Conservation (phyloP, 2,329 filamentous ascomycete genomes). For the Dactylellina haptotyla region DNA sequence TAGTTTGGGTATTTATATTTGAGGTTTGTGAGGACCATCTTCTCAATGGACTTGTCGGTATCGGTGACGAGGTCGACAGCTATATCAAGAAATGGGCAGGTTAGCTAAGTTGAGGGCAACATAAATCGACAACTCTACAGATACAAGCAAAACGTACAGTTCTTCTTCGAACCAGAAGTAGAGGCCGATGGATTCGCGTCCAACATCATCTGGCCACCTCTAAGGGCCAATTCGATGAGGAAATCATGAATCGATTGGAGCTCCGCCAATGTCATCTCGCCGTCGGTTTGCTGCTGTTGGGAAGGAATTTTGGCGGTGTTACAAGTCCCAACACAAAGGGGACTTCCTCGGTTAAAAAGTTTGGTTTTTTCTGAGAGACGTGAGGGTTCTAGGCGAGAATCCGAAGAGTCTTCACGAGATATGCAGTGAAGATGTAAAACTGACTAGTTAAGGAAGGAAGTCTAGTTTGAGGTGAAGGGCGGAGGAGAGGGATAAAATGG, state of each 20-base stretch:
- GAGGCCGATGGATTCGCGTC: conserved; percentile 63
- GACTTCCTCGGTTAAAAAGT: conserved; percentile 41
- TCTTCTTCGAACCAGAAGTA: conserved; percentile 72
- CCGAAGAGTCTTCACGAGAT: too few relatives aligned
- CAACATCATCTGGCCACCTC: conserved; percentile 65
- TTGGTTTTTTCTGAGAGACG: not conserved
- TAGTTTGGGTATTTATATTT: conserved; percentile 68
- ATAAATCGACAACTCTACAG: not conserved
- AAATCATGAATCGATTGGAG: conserved; percentile 67
- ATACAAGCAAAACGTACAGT: conserved; percentile 64
- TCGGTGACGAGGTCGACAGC: conserved; percentile 76
- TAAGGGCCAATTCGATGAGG: conserved; percentile 70
- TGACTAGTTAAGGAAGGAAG: too few relatives aligned
- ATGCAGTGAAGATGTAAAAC: too few relatives aligned
- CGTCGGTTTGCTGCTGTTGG: conserved; percentile 33
- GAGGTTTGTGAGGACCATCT: conserved; percentile 70
- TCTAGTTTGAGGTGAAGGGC: conserved; percentile 3
- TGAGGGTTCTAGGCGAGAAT: not conserved
- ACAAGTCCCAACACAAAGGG: conserved; percentile 37
- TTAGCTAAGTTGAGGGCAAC: not conserved
- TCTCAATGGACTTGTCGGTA: conserved; percentile 73
- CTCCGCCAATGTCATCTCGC: conserved; percentile 53
- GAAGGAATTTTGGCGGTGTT: conserved; percentile 54
- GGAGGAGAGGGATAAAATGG: not conserved
- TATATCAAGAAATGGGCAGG: conserved; percentile 59